Conservation (phyloP, 495 filamentous ascomycete species). For the Penicillium soppii region DNA sequence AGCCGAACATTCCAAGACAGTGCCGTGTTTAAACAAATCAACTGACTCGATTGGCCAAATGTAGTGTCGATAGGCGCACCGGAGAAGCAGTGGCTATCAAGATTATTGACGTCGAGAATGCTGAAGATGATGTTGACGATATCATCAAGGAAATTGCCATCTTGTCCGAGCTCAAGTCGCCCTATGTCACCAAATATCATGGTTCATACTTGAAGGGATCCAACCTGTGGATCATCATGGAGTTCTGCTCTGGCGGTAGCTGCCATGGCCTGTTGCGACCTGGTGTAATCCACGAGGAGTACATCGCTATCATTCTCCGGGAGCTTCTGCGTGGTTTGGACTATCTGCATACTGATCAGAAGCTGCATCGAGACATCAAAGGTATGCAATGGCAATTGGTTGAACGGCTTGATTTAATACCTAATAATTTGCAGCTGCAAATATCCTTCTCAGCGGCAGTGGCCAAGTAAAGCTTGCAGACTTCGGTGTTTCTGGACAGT, state of each 20-base stretch:
- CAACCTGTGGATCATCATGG: constrained; percentile 97
- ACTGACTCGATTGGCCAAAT: neutral
- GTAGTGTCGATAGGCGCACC: constrained; percentile 77
- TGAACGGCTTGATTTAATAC: neutral
- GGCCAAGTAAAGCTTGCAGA: constrained; percentile 97
- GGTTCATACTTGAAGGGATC: constrained; percentile 94
- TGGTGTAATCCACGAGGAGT: constrained; percentile 85
- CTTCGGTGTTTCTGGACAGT: constrained; percentile 94
- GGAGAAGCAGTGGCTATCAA: constrained; percentile 92
- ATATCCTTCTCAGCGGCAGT: constrained; percentile 79
- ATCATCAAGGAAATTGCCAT: constrained; percentile 99
- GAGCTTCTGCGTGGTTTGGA: constrained; percentile 88
- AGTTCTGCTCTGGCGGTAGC: constrained; percentile 90
- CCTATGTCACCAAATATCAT: constrained; percentile 95
- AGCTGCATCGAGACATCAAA: constrained; percentile 97
- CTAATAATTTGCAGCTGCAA: constrained; percentile 65
- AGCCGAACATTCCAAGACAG: constrained; percentile 28
- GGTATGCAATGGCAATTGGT: constrained; percentile 45
- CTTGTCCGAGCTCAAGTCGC: constrained; percentile 87
- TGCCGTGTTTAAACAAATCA: neutral
- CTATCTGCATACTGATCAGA: constrained; percentile 92
- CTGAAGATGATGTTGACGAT: constrained; percentile 97
- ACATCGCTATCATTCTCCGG: constrained; percentile 89
- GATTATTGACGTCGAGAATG: constrained; percentile 96
- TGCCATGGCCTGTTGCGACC: constrained; percentile 91